Conservation (phyloP, 495 filamentous ascomycete genomes). For the Pyrenopolyporus hunteri region DNA sequence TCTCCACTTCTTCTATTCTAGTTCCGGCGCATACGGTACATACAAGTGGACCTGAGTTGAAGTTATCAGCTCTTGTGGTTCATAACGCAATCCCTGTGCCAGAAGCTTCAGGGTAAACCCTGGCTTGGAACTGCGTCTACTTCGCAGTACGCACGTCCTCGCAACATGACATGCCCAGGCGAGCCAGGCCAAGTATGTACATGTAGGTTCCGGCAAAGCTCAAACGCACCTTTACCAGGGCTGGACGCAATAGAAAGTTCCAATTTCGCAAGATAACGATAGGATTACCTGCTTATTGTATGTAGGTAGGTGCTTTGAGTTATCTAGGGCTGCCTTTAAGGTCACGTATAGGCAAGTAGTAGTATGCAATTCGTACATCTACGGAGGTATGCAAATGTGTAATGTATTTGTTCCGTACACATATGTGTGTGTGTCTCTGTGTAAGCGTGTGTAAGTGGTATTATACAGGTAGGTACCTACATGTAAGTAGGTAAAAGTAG, state of each 20-base stretch:
- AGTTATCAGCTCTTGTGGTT: conserved; percentile 27
- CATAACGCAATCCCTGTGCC: conserved; percentile 27
- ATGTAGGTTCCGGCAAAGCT: conserved; percentile 30
- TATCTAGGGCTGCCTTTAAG: conserved; percentile 8
- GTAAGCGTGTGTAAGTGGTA: conserved; percentile 1
- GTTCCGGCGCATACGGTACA: conserved; percentile 32
- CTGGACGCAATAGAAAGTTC: conserved; percentile 31
- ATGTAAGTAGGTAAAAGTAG: too few relatives aligned
- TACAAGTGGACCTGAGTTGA: conserved; percentile 16
- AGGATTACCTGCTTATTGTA: conserved; percentile 19
- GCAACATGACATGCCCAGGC: conserved; percentile 1
- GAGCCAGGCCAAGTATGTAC: conserved; percentile 1
- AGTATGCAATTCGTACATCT: too few relatives aligned
- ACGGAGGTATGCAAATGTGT: too few relatives aligned
- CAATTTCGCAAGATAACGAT: conserved; percentile 12
- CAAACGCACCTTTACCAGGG: conserved; percentile 28
- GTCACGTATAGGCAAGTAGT: neutral
- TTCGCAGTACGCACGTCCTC: neutral
- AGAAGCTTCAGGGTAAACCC: conserved; percentile 14
- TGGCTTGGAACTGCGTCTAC: conserved; percentile 18
- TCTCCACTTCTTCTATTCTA: conserved; percentile 35
- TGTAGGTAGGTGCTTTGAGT: conserved; percentile 1
- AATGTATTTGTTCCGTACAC: neutral
- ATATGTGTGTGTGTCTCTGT: neutral
- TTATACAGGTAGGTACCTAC: conserved; percentile 2